Evolutionary conservation across 805 yeast species (phyloP), one percentile per base, ranked within the genome.

Genomic region (Candida boleticola): DNA sequence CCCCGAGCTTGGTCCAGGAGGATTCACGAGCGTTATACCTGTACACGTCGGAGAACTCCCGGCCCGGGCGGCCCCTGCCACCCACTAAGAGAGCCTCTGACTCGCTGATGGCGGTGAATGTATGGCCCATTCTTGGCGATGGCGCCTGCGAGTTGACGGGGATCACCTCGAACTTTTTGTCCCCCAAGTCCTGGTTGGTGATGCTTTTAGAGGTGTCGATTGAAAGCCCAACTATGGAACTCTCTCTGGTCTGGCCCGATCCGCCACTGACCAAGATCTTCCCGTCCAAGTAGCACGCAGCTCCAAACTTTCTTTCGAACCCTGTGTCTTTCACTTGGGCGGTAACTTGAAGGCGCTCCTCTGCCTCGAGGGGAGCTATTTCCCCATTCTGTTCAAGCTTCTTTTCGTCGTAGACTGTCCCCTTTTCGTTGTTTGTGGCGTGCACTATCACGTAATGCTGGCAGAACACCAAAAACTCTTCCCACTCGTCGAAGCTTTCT

Each of bases 401-500:
- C 5, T 23, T 11, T 5, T 19, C 25, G 7, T 10, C 19, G 31
- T 36, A 36, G 5, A 36, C 39, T 17, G 25, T 14, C 55, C 46
- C 36, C 52, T 34, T 27, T 13, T 51, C 50, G 16, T 31, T 19
- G 49, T 76, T 79, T 0, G 82, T 71, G 10, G 88, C 88, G 59
- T 83, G 89, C 2, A 82, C 66, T 30, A 83, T 68, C 29, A 81
- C 66, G 53, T 86, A 87, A 57, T 86, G 93, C 52, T 85, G 92
- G 43, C 87, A 78, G 53, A 84, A 86, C 11, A 83, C 54, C 22
- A 81, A 73, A 48, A 86, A 85, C 59, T 86, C 95, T 61, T 86
- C 95, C 79, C 86, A 77, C 61, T 87, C 95, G 58, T 87, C 95
- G 60, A 86, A 87, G 3, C 77, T 76, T 55, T 86, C 95, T 17